Evolutionary conservation across 805 yeast species (phyloP), one percentile per base, ranked within the genome.

Genomic region (Candida arabinofermentans): DNA sequence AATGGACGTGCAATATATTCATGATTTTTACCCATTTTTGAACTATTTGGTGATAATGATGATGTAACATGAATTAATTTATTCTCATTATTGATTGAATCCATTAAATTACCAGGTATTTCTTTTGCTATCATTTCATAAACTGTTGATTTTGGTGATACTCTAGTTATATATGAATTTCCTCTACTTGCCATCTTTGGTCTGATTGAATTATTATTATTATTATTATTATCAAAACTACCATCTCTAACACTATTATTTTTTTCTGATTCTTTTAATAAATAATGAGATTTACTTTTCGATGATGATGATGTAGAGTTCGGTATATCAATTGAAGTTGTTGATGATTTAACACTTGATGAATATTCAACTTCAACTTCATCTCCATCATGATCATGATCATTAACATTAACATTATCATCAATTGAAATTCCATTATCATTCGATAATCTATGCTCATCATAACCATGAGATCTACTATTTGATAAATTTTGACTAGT

Each of bases 321-420:
- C 0, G 65, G 65, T 24, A 62, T 62, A 39, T 60, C 54, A 21
- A 62, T 61, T 6, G 58, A 54, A 4, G 57, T 43, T 1, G 61
- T 51, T 10, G 47, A 42, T 3, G 64, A 55, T 27, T 53, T 56
- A 9, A 58, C 54, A 39, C 58, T 51, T 7, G 61, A 54, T 2
- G 61, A 51, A 35, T 53, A 52, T 12, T 41, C 48, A n/a, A 5
- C 27, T 4, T 37, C 40, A 24, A 23, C 24, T 9, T 7, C 21
- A 4, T 30, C 34, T 13, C 5, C 27, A 12, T 16, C 16, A 19
- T 9, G 12, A 10, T 22, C 24, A 2, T 5, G 14, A 9, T 13
- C 13, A 9, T 33, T 26, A n/a, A 26, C 14, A 13, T 26, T 13
- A 7, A 26, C 29, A 13, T 7, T 5, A 13, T 16, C 29, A 26